A percentile compares a stretch with the other conserved stretches of the same genome.
These are phyloP conservation scores for Zymoseptoria pseudotritici DNA, from an alignment of 2,329 filamentous ascomycete genomes.

Conservation along the genomic window DNA sequence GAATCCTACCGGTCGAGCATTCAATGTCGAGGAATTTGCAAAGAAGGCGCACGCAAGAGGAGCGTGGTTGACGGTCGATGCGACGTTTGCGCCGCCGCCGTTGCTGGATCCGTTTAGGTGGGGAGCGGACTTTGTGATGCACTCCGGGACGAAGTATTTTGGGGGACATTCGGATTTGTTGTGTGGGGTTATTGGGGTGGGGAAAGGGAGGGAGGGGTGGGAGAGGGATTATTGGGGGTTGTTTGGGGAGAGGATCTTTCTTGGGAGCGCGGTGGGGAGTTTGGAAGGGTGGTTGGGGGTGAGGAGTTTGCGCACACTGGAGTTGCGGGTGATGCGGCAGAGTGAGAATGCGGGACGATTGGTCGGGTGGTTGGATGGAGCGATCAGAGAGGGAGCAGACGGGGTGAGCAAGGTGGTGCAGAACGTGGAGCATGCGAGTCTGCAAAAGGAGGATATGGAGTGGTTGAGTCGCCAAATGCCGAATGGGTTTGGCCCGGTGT, in stretches of 20 bases:
- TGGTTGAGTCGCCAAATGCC: constrained; percentile 91
- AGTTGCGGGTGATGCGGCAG: constrained; percentile 73
- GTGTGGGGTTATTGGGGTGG: constrained; percentile 70
- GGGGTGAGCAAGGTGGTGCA: constrained; percentile 50
- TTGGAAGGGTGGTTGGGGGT: constrained; percentile 90
- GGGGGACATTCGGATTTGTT: constrained; percentile 93
- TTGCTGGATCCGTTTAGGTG: constrained; percentile 75
- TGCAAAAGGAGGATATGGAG: constrained; percentile 58
- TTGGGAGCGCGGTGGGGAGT: constrained; percentile 82
- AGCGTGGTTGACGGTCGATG: constrained; percentile 74
- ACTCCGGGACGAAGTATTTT: constrained; percentile 91
- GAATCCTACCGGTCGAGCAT: constrained; percentile 81
- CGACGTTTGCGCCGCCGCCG: constrained; percentile 86
- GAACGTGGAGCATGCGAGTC: constrained; percentile 65
- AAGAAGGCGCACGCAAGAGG: constrained; percentile 63
- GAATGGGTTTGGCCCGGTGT: constrained; percentile 81
- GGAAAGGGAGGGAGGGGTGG: constrained; percentile 46
- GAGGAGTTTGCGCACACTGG: constrained; percentile 75
- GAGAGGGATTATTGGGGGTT: constrained; percentile 44
- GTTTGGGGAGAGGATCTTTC: constrained; percentile 59
- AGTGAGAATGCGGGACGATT: constrained; percentile 61
- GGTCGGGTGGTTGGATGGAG: constrained; percentile 61
- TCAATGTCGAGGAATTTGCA: constrained; percentile 64
- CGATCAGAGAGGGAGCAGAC: constrained; percentile 37
- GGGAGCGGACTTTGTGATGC: constrained; percentile 83